A percentile compares a stretch with the other conserved stretches of the same genome.
Conservation (phyloP, 2,329 filamentous ascomycete species). For the Cladophialophora bantiana region DNA sequence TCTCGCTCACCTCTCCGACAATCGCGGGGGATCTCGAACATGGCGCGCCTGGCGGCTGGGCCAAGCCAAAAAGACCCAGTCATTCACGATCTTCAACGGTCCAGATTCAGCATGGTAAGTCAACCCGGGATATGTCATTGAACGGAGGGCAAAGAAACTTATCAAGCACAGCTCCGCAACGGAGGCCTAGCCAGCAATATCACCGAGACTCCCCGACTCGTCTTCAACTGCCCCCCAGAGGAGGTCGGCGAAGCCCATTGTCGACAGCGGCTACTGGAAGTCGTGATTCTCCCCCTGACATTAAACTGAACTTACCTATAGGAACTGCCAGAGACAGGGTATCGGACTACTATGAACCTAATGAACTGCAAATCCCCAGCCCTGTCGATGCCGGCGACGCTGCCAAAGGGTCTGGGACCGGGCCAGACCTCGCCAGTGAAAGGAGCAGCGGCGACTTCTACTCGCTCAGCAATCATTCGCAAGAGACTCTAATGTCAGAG, state of each 20-base stretch:
- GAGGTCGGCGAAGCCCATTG: slow-evolving; percentile 33
- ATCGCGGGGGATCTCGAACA: slow-evolving; percentile 21
- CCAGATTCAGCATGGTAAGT: slow-evolving; percentile 33
- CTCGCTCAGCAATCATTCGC: slow-evolving; percentile 91
- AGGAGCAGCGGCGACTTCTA: slow-evolving; percentile 95
- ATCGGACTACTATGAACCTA: slow-evolving; percentile 37
- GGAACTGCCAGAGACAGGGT: slow-evolving; percentile 28
- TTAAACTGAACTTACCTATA: slow-evolving; percentile 60
- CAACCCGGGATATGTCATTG: no score
- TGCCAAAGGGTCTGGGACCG: neutral
- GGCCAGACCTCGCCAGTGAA: slow-evolving; percentile 70
- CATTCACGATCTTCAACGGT: slow-evolving; percentile 39
- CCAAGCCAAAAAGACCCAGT: slow-evolving; percentile 28
- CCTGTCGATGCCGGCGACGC: slow-evolving; percentile 10
- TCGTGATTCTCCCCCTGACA: slow-evolving; percentile 54
- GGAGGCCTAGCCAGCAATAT: slow-evolving; percentile 17
- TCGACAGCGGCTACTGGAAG: slow-evolving; percentile 48
- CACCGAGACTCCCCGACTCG: slow-evolving; percentile 22
- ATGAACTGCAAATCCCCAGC: slow-evolving; percentile 38
- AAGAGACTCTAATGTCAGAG: slow-evolving; percentile 90
- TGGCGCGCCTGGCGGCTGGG: slow-evolving; percentile 19
- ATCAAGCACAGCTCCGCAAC: slow-evolving; percentile 13
- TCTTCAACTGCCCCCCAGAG: slow-evolving; percentile 23
- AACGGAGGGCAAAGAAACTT: neutral
- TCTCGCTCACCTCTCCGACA: slow-evolving; percentile 67